Conservation (phyloP, 1,139 yeast species). For the Nakaseomyces kungkrabaensis region DNA sequence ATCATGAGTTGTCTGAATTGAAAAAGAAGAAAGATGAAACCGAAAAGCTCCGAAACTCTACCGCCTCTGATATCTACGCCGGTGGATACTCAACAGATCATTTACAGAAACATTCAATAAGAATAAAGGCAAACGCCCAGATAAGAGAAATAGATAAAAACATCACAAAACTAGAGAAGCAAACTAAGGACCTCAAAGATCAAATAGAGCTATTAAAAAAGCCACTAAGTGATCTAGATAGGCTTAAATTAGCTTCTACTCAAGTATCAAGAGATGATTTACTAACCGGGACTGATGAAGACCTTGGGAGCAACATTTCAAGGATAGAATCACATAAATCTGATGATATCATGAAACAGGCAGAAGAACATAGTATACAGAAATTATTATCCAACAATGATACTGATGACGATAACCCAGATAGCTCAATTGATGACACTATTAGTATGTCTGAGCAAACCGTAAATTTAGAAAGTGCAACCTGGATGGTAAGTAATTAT, state of each 20-base stretch:
- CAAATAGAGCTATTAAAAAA: slow-evolving; percentile 9
- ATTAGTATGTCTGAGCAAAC: slow-evolving; percentile 2
- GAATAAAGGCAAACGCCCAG: slow-evolving; percentile 27
- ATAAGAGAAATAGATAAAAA: slow-evolving; percentile 25
- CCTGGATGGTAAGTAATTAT: slow-evolving; percentile 42
- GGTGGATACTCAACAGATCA: slow-evolving; percentile 30
- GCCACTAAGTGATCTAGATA: not conserved
- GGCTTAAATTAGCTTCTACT: not conserved
- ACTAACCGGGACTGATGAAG: not conserved
- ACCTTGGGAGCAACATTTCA: not conserved
- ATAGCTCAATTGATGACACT: slow-evolving; percentile 7
- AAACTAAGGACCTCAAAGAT: slow-evolving; percentile 16
- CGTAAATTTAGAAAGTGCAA: slow-evolving; percentile 24
- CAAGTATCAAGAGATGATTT: slow-evolving; percentile 1
- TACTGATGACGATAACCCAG: not conserved
- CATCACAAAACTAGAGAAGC: slow-evolving; percentile 23
- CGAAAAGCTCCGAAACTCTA: slow-evolving; percentile 20
- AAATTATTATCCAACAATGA: not conserved
- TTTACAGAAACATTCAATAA: slow-evolving; percentile 27
- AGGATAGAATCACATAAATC: not conserved
- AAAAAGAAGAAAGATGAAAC: slow-evolving; percentile 21
- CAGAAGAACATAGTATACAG: not conserved
- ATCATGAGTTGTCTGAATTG: slow-evolving; percentile 17
- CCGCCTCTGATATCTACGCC: slow-evolving; percentile 25
- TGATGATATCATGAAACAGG: not conserved